Conservation (phyloP, 2,329 filamentous ascomycete genomes). For the Blumeriella jaapii region DNA sequence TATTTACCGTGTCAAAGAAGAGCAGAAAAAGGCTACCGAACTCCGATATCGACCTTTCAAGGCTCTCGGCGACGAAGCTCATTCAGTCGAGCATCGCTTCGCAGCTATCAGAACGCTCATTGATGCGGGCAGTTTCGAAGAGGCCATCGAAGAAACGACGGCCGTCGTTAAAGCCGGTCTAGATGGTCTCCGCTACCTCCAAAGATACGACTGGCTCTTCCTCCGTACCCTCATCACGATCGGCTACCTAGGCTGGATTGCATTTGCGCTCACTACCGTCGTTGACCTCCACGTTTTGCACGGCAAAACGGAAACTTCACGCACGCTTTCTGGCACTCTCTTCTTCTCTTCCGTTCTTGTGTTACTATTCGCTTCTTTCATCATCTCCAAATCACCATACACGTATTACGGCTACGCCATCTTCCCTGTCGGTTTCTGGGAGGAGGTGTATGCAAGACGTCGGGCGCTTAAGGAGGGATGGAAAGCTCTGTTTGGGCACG, state of each 20-base stretch:
- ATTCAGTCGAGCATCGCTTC: constrained; percentile 56
- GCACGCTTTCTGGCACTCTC: constrained; percentile 46
- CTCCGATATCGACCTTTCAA: constrained; percentile 68
- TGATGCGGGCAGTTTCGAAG: constrained; percentile 50
- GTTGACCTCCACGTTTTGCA: constrained; percentile 80
- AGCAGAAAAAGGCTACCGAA: constrained; percentile 63
- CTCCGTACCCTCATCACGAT: constrained; percentile 76
- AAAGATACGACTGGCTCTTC: constrained; percentile 98
- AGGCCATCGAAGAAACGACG: constrained; percentile 69
- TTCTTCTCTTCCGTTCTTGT: constrained; percentile 69
- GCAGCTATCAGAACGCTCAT: constrained; percentile 59
- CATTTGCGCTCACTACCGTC: constrained; percentile 80
- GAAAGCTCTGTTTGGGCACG: constrained; percentile 55
- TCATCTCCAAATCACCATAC: constrained; percentile 64
- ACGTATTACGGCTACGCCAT: constrained; percentile 87
- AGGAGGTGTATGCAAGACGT: constrained; percentile 76
- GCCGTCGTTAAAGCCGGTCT: constrained; percentile 67
- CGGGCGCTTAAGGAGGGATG: constrained; percentile 56
- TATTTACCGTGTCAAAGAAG: constrained; percentile 93
- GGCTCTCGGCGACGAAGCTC: constrained; percentile 51
- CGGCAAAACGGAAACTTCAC: constrained; percentile 50
- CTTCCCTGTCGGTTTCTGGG: constrained; percentile 94
- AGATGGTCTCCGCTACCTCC: constrained; percentile 79
- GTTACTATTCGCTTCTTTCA: constrained; percentile 65
- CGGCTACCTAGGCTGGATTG: constrained; percentile 93